A percentile compares a stretch with the other conserved stretches of the same genome.
Conservation (phyloP, 129 eudicot genomes). For the Lactuca saligna region DNA sequence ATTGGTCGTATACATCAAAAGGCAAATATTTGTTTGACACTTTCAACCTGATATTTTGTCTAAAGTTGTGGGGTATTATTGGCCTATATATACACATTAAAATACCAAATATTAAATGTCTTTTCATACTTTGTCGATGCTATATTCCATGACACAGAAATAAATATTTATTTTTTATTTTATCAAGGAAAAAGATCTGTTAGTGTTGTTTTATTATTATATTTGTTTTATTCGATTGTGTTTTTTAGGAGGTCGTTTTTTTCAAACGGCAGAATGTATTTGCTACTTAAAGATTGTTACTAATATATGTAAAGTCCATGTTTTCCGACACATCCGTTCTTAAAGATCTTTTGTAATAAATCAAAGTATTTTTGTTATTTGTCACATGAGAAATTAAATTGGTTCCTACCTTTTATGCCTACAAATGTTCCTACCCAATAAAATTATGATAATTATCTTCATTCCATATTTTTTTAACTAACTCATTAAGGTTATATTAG, state of each 20-base stretch:
- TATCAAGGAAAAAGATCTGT: neutral
- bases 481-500: too few species aligned
- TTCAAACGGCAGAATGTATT: too few species aligned
- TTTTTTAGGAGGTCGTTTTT: neutral
- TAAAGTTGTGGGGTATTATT: neutral
- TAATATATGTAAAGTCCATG: neutral
- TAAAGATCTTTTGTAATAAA: too few species aligned
- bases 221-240: neutral
- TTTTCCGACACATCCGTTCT: too few species aligned
- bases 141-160: neutral
- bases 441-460: too few species aligned
- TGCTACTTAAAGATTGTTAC: neutral
- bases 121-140: conserved; percentile 2
- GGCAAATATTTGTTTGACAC: conserved; percentile 7
- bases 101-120: conserved; percentile 1
- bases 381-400: too few species aligned
- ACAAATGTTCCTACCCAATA: too few species aligned
- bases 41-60: conserved; percentile 7
- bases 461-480: too few species aligned
- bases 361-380: too few species aligned
- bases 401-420: too few species aligned
- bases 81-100: conserved; percentile 18
- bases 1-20: neutral
- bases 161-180: neutral
- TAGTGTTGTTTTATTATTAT: neutral